A percentile compares a stretch with the other conserved stretches of the same genome.
phyloP scores from a whole-genome alignment of 1,284 basidiomycete genomes.

The Malassezia arunalokei region DNA sequence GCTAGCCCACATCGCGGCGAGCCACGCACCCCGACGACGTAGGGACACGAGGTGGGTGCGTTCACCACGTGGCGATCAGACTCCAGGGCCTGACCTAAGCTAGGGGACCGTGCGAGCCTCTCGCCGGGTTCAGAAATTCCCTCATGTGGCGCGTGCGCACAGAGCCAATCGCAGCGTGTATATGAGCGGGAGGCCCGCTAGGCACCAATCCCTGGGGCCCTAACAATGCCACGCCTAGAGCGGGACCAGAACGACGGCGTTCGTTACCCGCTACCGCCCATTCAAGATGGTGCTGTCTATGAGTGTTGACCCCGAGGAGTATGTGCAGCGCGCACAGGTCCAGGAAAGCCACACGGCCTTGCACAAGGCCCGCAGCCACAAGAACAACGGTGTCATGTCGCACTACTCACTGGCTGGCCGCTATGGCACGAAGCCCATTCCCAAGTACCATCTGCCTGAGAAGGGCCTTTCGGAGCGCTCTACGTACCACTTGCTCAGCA shows the following conservation, averaged over 20 bases:
- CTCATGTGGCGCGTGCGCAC: too few species aligned
- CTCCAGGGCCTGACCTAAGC: too few species aligned
- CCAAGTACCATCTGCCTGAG: constrained; percentile 48
- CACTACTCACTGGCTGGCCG: constrained; percentile 27
- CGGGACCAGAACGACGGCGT: not conserved
- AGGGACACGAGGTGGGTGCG: too few species aligned
- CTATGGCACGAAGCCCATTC: constrained; percentile 37
- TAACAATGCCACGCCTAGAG: too few species aligned
- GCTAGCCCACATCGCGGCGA: not conserved
- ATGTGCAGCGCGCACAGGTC: constrained; percentile 27
- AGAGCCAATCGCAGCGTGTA: too few species aligned
- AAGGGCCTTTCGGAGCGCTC: constrained; percentile 47
- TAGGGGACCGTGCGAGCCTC: too few species aligned
- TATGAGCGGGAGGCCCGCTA: too few species aligned
- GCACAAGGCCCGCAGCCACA: constrained; percentile 16
- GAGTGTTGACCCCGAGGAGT: constrained; percentile 36
- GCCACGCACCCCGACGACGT: not conserved
- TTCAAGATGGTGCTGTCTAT: constrained; percentile 29
- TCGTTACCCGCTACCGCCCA: not conserved
- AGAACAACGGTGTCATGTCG: constrained; percentile 1
- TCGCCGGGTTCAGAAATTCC: too few species aligned
- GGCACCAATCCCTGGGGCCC: too few species aligned
- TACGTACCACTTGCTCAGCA: constrained; percentile 58
- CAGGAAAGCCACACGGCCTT: constrained; percentile 28
- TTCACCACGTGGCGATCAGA: too few species aligned